A percentile compares a stretch with the other conserved stretches of the same genome.
Evolutionary conservation across 2,329 filamentous ascomycete species (phyloP).

Genomic region (Podosphaera fusca): DNA sequence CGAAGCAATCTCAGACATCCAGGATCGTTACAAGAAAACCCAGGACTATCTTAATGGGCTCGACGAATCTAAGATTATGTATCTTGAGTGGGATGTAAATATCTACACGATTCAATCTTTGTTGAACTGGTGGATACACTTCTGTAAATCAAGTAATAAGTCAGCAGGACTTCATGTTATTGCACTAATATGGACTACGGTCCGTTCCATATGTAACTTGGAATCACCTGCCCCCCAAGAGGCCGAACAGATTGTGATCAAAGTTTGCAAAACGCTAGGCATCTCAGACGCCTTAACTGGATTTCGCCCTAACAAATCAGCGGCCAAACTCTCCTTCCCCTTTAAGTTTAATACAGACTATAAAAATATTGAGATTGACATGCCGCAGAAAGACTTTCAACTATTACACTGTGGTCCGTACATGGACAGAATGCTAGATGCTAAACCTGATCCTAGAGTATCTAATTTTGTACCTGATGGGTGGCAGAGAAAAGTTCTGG

Average conservation of each 20-base stretch:
- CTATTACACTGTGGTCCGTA: conserved; percentile 47
- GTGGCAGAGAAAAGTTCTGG: conserved; percentile 54
- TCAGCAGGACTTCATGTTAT: conserved; percentile 19
- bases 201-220: conserved; percentile 18
- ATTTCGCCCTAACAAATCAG: conserved; percentile 8
- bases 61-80: conserved; percentile 10
- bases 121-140: conserved; percentile 24
- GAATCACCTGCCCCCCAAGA: conserved; percentile 20
- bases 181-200: conserved; percentile 23
- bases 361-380: conserved; percentile 13
- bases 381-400: conserved; percentile 36
- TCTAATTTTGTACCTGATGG: conserved; percentile 46
- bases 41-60: conserved; percentile 13
- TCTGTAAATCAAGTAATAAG: conserved; percentile 16
- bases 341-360: conserved; percentile 18
- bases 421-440: conserved; percentile 51
- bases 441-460: conserved; percentile 41
- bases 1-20: conserved; percentile 10
- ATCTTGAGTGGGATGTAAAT: conserved; percentile 16
- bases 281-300: conserved; percentile 15
- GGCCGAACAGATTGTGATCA: conserved; percentile 17
- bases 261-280: conserved; percentile 14
- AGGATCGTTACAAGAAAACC: conserved; percentile 13
- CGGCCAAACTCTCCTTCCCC: conserved; percentile 22
- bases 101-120: conserved; percentile 26